Evolutionary conservation across 2,329 filamentous ascomycete species (phyloP), one percentile per base, ranked within the genome.

Genomic region (Alternaria sp.): DNA sequence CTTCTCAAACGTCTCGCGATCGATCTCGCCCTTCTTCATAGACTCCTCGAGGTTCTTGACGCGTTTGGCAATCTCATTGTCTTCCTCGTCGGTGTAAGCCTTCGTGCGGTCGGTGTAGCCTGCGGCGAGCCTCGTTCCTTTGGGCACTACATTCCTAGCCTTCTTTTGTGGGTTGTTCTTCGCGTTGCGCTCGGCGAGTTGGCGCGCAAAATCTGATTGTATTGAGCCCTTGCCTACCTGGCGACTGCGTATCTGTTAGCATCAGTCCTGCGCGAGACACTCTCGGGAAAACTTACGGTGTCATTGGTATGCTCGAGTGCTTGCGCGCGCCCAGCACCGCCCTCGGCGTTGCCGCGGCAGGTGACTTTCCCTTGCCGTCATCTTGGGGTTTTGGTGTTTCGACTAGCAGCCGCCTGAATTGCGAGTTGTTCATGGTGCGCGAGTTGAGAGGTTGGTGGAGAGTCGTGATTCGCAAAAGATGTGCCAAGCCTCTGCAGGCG

Each of bases 281-380:
- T 21, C 23, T 54, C 30, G 20, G 46, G 47, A 55, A 15, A 49
- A 84, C 89, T 73, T 86, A 94, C 90, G 95, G 95, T 51, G 95
- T 97, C 95, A 97, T 97, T 60, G 93, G 93, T 65, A 97, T 95
- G 79, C 88, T 95, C 33, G 92, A 87, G 69, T 89, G 89, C 81
- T 92, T 89, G 74, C 91, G 88, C 61, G 93, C 96, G 21, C 94
- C 94, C 60, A 97, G 85, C 5, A 88, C 81, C 53, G 85, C 82
- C 63, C 71, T 79, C 15, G 73, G 71, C 43, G 70, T 80, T 63
- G 65, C 74, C 51, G 75, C 64, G 20, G 69, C 75, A 0, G 75
- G 62, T 3, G 77, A 65, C 10, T 68, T 70, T 49, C 51, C 47
- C 61, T 64, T 72, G 33, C 61, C 64, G 66, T 76, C 80, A 67